Percentiles rank a stretch among this genome's conserved stretches.
phyloP scores from a whole-genome alignment of 305 asterid species.

The Andrographis paniculata region DNA sequence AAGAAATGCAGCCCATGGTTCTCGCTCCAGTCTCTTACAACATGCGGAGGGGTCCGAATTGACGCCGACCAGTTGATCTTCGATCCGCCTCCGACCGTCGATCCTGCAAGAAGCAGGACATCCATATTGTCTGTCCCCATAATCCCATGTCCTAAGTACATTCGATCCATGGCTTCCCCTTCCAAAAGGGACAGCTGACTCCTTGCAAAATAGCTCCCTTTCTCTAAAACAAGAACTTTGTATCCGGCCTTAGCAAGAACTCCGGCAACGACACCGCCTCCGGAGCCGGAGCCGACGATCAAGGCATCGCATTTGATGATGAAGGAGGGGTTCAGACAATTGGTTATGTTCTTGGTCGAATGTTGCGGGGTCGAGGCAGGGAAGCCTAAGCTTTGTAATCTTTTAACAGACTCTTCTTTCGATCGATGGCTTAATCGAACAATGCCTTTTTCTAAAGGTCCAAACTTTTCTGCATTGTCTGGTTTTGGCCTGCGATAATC shows the following conservation, averaged over 20 bases:
- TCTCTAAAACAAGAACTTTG: constrained; percentile 53
- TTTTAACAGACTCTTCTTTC: constrained; percentile 16
- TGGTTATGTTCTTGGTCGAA: constrained; percentile 1
- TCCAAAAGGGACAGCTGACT: constrained; percentile 43
- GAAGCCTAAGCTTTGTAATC: constrained; percentile 28
- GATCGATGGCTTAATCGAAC: constrained; percentile 27
- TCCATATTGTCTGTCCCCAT: constrained; percentile 31
- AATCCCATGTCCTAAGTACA: constrained; percentile 52
- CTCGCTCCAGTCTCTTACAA: constrained; percentile 47
- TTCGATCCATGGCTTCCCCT: constrained; percentile 47
- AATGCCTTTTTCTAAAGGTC: constrained; percentile 47
- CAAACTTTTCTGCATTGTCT: constrained; percentile 25
- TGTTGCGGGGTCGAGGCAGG: constrained; percentile 19
- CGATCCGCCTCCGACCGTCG: constrained; percentile 71
- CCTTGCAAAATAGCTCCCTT: constrained; percentile 43
- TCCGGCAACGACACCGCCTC: constrained; percentile 68
- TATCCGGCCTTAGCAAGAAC: constrained; percentile 53
- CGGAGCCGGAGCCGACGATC: constrained; percentile 61
- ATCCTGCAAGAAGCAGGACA: constrained; percentile 44
- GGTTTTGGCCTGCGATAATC: too few species aligned
- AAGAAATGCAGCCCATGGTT: constrained; percentile 28
- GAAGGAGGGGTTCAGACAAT: constrained; percentile 23
- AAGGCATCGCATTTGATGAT: constrained; percentile 49
- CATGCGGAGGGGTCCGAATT: constrained; percentile 44
- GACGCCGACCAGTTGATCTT: constrained; percentile 65